Evolutionary conservation across 345 rosid species (phyloP), one percentile per base, ranked within the genome.

Genomic region (Boechera divaricarpa): DNA sequence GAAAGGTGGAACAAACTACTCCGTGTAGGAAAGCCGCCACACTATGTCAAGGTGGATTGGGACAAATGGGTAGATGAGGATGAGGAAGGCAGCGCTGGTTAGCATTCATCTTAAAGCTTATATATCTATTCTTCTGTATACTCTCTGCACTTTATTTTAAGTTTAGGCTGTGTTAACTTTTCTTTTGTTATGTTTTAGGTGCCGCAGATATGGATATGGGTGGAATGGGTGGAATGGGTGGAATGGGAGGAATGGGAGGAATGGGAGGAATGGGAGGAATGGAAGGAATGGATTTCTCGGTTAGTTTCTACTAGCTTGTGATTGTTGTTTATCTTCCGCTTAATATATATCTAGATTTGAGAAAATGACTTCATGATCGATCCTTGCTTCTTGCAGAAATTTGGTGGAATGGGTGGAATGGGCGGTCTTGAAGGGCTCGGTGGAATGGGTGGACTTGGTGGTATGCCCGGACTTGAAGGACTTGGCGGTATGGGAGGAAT

Each of bases 11-110:
- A 88, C 52, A 90, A 84, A 78, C 74, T 92, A 63, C 45, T 90
- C 77, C 87, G 87, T 2, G 89, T 83, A 36, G 91, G 85, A 32
- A 92, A 87, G 63, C 24, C 85, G 5, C 97, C 97, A 15, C 95
- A 90, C 83, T 92, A 85, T 75, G 81, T 92, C 48, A 92, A 92
- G 84, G 87, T 90, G 7, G 97, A 92, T 69, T 92, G 97, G 97
- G 95, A 92, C 84, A 92, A 90, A 75, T 92, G 96, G 97, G 96
- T 90, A 26, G 97, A 92, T 76, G 96, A 90, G 80, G 97, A 91
- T 35, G 97, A 92, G 4, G 97, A 89, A 38, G 77, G 74, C 73
- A 84, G 71, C 61, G 70, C 77, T 65, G 82, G 82, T 65, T 39
- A 75, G 82, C 63, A 47, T 42, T 49, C 54, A 36, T 59, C 8